These are phyloP conservation scores for Saccharomyces uvarum DNA, from an alignment of 1,139 yeast species.

Conservation along the genomic window DNA sequence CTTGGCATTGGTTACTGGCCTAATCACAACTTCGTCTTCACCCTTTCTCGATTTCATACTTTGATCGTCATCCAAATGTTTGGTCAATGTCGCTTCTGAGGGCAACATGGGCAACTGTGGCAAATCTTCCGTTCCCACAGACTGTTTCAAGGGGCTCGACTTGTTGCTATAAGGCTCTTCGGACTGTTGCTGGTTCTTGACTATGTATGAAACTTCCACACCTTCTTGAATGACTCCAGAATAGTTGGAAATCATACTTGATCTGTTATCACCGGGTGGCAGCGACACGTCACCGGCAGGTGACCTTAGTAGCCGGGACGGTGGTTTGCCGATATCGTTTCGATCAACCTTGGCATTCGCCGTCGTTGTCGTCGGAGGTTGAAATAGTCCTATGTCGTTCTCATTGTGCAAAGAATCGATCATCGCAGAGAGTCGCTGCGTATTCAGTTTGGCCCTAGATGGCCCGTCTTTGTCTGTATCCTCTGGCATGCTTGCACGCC, in stretches of 20 bases:
- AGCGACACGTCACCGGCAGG: constrained; percentile 11
- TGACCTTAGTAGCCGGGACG: constrained; percentile 3
- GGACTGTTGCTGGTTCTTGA: constrained; percentile 10
- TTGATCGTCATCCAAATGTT: background rate
- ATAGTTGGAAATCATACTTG: constrained; percentile 39
- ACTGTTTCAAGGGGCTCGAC: background rate
- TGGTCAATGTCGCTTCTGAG: constrained; percentile 11
- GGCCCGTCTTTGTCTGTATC: background rate
- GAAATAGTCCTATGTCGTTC: constrained; percentile 10
- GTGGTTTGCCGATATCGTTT: background rate
- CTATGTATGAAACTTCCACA: constrained; percentile 37
- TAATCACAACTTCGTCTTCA: constrained; percentile 8
- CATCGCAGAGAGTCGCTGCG: constrained; percentile 28
- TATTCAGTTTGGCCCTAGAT: constrained; percentile 8
- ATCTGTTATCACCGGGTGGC: constrained; percentile 31
- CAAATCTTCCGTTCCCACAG: background rate
- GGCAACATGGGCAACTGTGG: constrained; percentile 15
- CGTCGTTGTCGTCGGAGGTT: background rate
- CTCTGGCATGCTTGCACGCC: background rate
- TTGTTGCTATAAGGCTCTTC: background rate
- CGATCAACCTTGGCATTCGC: background rate
- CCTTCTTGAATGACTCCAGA: constrained; percentile 42
- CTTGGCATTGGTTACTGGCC: constrained; percentile 14
- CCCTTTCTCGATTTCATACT: constrained; percentile 2
- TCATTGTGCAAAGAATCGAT: constrained; percentile 22